phyloP scores from a whole-genome alignment of 768 basidiomycete species.

The Sarcomyxa edulis region DNA sequence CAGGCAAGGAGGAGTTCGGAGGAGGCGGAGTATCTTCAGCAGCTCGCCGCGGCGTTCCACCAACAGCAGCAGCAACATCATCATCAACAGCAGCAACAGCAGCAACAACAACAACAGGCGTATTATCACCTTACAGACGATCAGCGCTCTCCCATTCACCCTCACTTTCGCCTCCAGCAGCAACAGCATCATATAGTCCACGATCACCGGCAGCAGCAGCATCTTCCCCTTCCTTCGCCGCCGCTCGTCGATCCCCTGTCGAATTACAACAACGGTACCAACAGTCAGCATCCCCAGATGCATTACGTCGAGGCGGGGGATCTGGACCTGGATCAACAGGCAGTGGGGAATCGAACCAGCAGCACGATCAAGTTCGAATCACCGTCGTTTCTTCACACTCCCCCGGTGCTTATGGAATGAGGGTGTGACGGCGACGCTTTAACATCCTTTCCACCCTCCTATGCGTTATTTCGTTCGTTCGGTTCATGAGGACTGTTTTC shows the following conservation, averaged over 20 bases:
- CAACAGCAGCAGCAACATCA: conserved; percentile 12
- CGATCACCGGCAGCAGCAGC: conserved; percentile 6
- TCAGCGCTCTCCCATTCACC: conserved; percentile 4
- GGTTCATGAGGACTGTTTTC: too few relatives aligned
- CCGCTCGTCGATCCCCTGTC: conserved; percentile 1
- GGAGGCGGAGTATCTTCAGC: conserved; percentile 17
- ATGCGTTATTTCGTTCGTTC: too few relatives aligned
- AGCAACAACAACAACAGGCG: conserved; percentile 17
- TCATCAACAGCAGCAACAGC: conserved; percentile 11
- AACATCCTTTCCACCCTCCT: not conserved
- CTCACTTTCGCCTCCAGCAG: conserved; percentile 6
- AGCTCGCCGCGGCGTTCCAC: conserved; percentile 8
- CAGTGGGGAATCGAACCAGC: conserved; percentile 2
- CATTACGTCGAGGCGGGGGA: conserved; percentile 16
- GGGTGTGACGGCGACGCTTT: conserved; percentile 19
- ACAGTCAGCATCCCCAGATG: conserved; percentile 8
- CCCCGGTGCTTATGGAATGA: conserved; percentile 46
- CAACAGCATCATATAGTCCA: conserved; percentile 2
- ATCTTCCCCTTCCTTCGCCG: too few relatives aligned
- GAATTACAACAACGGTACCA: not conserved
- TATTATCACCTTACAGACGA: conserved; percentile 6
- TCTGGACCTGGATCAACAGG: conserved; percentile 10
- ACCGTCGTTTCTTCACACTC: conserved; percentile 36
- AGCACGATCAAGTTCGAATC: conserved; percentile 37
- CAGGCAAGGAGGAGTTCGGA: conserved; percentile 16